Percentiles rank a stretch among this genome's conserved stretches.
phyloP scores from a whole-genome alignment of 1,139 yeast genomes.

The Geotrichum klebahnii region DNA sequence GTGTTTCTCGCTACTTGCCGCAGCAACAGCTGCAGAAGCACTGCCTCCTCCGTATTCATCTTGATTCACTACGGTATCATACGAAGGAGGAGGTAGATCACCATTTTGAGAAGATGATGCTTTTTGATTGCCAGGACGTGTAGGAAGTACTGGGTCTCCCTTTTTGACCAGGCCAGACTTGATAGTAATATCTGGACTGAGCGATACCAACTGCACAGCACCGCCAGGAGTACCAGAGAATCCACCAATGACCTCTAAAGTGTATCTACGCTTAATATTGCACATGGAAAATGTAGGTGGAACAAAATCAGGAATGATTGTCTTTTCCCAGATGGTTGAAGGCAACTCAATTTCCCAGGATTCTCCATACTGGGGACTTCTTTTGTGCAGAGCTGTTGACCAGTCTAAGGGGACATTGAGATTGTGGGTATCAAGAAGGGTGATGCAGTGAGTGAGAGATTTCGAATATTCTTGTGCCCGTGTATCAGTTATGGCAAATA shows the following conservation, averaged over 20 bases:
- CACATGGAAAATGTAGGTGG: conserved; percentile 58
- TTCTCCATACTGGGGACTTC: conserved; percentile 3
- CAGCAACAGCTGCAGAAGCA: conserved; percentile 4
- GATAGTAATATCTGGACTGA: conserved; percentile 4
- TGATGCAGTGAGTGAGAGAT: conserved; percentile 16
- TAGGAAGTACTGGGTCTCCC: conserved; percentile 7
- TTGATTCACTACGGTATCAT: conserved; percentile 25
- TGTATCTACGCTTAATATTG: conserved; percentile 51
- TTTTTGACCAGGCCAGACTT: conserved; percentile 12
- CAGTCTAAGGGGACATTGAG: conserved; percentile 11
- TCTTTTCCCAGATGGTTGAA: conserved; percentile 32
- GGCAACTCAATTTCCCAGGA: conserved; percentile 28
- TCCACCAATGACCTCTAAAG: conserved; percentile 46
- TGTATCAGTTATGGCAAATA: conserved; percentile 32
- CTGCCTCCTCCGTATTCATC: conserved; percentile 9
- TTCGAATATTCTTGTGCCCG: conserved; percentile 31
- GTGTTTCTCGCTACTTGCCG: conserved; percentile 2
- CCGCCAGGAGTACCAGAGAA: conserved; percentile 39
- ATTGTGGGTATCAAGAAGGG: conserved; percentile 6
- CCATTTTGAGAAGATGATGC: conserved; percentile 1
- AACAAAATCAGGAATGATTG: conserved; percentile 48
- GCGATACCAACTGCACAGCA: conserved; percentile 20
- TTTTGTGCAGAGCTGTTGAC: conserved; percentile 18
- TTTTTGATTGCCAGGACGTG: conserved; percentile 8
- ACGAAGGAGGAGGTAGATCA: conserved; percentile 24